These are phyloP conservation scores for Ettlia oleoabundans DNA, from an alignment of 139 green algal genomes.

Conservation along the genomic window DNA sequence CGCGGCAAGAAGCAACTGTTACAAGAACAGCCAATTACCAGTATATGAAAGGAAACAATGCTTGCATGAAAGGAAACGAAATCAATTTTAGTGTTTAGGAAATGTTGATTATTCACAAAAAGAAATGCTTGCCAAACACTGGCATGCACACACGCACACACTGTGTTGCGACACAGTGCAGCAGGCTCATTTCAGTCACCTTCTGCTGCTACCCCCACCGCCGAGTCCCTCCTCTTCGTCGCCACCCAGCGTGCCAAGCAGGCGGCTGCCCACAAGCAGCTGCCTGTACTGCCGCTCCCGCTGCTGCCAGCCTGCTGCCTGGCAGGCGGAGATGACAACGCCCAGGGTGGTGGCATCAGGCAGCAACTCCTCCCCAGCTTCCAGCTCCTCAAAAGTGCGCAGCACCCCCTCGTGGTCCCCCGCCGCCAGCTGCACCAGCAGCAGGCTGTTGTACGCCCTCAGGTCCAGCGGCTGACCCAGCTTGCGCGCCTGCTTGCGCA, in stretches of 20 bases:
- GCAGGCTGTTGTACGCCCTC: conserved; percentile 3
- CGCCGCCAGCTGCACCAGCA: conserved; percentile 25
- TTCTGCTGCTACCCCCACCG: too few relatives aligned
- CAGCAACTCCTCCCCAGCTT: neutral
- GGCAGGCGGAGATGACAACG: conserved; percentile 8
- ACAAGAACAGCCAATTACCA: too few relatives aligned
- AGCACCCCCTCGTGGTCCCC: conserved; percentile 20
- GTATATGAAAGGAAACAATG: too few relatives aligned
- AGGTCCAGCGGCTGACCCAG: neutral
- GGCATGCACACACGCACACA: too few relatives aligned
- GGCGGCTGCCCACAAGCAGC: conserved; percentile 13
- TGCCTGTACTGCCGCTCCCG: neutral
- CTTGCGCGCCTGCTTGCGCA: neutral
- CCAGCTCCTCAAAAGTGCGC: neutral
- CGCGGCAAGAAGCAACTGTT: too few relatives aligned
- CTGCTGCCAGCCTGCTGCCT: neutral
- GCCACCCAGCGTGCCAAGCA: conserved; percentile 10
- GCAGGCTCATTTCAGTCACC: too few relatives aligned
- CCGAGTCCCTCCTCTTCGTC: neutral
- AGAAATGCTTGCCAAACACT: too few relatives aligned
- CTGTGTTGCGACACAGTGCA: too few relatives aligned
- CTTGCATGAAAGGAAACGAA: too few relatives aligned
- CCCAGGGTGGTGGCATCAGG: conserved; percentile 11
- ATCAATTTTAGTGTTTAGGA: too few relatives aligned
- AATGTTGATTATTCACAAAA: too few relatives aligned